Percentiles rank a stretch among this genome's conserved stretches.
Conservation (phyloP, 2,329 filamentous ascomycete species). For the Trichoderma harzianum region DNA sequence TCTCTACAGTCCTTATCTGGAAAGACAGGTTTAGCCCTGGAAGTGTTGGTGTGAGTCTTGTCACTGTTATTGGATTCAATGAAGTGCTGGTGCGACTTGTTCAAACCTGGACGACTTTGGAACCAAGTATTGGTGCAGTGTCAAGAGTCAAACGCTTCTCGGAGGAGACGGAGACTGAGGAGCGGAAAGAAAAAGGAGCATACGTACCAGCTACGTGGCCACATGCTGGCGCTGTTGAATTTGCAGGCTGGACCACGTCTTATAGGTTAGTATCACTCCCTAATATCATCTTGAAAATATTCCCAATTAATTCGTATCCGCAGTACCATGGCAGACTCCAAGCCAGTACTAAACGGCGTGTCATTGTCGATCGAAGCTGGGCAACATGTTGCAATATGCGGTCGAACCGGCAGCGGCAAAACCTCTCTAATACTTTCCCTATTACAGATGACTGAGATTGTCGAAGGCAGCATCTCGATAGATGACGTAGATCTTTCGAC, state of each 20-base stretch:
- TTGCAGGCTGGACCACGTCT: conserved; percentile 28
- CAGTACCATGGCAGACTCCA: conserved; percentile 22
- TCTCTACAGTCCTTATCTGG: conserved; percentile 40
- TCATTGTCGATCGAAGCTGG: conserved; percentile 31
- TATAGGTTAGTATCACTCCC: conserved; percentile 23
- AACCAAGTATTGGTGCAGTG: conserved; percentile 36
- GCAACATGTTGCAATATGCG: conserved; percentile 42
- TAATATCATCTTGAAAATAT: neutral
- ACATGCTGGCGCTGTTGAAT: conserved; percentile 28
- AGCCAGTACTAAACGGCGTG: conserved; percentile 29
- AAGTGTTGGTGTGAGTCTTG: conserved; percentile 26
- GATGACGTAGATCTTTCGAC: conserved; percentile 40
- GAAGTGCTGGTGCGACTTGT: conserved; percentile 30
- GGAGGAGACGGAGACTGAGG: conserved; percentile 23
- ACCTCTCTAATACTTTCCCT: conserved; percentile 41
- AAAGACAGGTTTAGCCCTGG: conserved; percentile 28
- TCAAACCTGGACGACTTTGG: conserved; percentile 31
- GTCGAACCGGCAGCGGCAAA: conserved; percentile 40
- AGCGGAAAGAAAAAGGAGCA: conserved; percentile 6
- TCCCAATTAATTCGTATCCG: neutral
- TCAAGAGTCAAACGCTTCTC: conserved; percentile 35
- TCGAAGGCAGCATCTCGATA: conserved; percentile 40
- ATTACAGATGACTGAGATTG: conserved; percentile 45
- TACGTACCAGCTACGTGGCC: conserved; percentile 30
- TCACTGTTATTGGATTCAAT: conserved; percentile 30